Conservation (phyloP, 257 asterid genomes). For the Linaria vulgaris region DNA sequence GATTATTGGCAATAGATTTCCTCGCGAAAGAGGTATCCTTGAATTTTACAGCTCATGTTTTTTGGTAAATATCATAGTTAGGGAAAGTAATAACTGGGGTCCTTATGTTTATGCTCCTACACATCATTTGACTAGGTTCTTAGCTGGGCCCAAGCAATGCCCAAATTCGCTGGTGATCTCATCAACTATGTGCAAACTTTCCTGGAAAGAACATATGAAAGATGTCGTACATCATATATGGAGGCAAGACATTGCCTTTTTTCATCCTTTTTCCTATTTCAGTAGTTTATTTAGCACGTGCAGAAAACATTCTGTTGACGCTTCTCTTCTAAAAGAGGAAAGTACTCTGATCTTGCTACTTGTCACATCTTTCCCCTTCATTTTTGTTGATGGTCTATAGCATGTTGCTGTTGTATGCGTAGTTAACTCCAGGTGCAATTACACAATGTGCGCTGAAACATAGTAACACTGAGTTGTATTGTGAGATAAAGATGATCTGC, state of each 20-base stretch:
- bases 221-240: slow-evolving; percentile 98
- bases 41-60: slow-evolving; percentile 10
- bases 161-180: slow-evolving; percentile 86
- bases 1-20: slow-evolving; percentile 89
- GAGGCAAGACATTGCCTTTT: slow-evolving; percentile 53
- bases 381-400: slow-evolving; percentile 17
- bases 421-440: not conserved
- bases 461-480: no score
- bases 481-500: no score
- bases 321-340: slow-evolving; percentile 16
- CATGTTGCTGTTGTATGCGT: slow-evolving; percentile 11
- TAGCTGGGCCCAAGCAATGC: slow-evolving; percentile 99
- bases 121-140: slow-evolving; percentile 63
- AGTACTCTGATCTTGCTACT: not conserved
- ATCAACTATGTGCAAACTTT: slow-evolving; percentile 87
- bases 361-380: no score
- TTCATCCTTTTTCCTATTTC: slow-evolving; percentile 27
- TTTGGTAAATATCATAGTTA: slow-evolving; percentile 17
- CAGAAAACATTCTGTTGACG: slow-evolving; percentile 18
- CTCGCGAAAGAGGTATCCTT: slow-evolving; percentile 86
- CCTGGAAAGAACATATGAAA: slow-evolving; percentile 96
- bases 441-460: not conserved
- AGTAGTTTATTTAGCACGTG: slow-evolving; percentile 16
- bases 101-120: slow-evolving; percentile 17
- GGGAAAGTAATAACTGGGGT: slow-evolving; percentile 17